Evolutionary conservation across 2,329 filamentous ascomycete genomes (phyloP), one percentile per base, ranked within the genome.

Genomic region (Aspergillus sp.): DNA sequence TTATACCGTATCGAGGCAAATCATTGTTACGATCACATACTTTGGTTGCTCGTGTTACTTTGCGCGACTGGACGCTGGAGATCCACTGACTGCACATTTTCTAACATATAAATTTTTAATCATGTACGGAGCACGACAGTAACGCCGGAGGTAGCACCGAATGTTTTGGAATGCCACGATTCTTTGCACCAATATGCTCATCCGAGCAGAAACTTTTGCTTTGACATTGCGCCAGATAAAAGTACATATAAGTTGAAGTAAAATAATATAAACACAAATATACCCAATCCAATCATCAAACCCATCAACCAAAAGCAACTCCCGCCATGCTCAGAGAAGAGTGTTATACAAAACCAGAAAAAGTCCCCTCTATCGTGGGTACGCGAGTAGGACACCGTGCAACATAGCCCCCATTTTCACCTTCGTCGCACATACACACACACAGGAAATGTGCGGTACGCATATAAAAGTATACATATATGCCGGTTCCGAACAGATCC

Each of bases 281-380:
- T 45, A 45, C 59, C 49, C 52, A 41, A 41, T 23, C 48, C 23
- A 52, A 30, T 54, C 25, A 58, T 61, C 54, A 28, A 23, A 9
- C 45, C 25, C 28, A 32, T 28, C n/a, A 30, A 13, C n/a, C 52
- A 63, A 65, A 51, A 23, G 50, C 32, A 73, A 72, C 70, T 67
- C 71, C 73, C 13, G 60, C 59, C 51, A 70, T 73, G 69, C 68
- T 63, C 65, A 71, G 67, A 74, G 70, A 61, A 72, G 71, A 70
- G 69, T 74, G 64, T 70, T 70, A 65, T 73, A 72, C 70, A 73
- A 65, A 45, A 49, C 9, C 36, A 23, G 36, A 47, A 36, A 23
- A 47, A 47, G 6, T 38, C 6, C 23, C 43, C 7, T 12, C 52
- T 0, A 49, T 25, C 53, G 28, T 53, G 59, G 53, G 53, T 38